phyloP scores from a whole-genome alignment of 345 rosid species.

The Citrus unshiu region DNA sequence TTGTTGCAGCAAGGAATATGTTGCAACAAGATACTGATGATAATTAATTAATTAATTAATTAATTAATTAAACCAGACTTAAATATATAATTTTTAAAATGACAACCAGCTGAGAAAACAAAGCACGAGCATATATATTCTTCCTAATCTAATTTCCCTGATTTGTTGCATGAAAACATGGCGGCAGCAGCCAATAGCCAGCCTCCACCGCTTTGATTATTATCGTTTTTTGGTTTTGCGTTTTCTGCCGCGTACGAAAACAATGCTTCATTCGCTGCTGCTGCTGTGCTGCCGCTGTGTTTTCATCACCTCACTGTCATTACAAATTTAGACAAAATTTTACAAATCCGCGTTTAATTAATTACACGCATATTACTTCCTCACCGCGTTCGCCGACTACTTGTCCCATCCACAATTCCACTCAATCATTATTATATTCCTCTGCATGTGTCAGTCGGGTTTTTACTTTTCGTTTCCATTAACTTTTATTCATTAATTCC shows the following conservation, averaged over 20 bases:
- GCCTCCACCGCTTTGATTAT: conserved; percentile 17
- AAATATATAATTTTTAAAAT: too few relatives aligned
- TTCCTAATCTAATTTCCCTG: conserved; percentile 5
- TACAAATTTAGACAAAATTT: not conserved
- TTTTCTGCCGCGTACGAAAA: not conserved
- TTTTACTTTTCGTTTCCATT: too few relatives aligned
- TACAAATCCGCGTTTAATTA: not conserved
- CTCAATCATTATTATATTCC: too few relatives aligned
- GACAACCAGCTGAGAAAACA: too few relatives aligned
- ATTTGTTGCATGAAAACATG: conserved; percentile 68
- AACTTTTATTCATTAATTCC: too few relatives aligned
- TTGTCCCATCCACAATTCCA: not conserved
- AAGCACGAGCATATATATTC: too few relatives aligned
- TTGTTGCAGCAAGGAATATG: conserved; percentile 14
- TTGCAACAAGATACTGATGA: too few relatives aligned
- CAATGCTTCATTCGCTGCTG: not conserved
- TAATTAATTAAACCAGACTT: not conserved
- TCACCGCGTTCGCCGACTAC: not conserved
- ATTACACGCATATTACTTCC: not conserved
- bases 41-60: not conserved
- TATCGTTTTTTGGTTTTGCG: not conserved
- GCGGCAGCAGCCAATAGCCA: conserved; percentile 26
- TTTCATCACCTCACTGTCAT: too few relatives aligned
- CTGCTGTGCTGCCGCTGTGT: not conserved
- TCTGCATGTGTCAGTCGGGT: too few relatives aligned